These are phyloP conservation scores for Xylaria scruposa DNA, from an alignment of 495 filamentous ascomycete genomes.

Conservation along the genomic window DNA sequence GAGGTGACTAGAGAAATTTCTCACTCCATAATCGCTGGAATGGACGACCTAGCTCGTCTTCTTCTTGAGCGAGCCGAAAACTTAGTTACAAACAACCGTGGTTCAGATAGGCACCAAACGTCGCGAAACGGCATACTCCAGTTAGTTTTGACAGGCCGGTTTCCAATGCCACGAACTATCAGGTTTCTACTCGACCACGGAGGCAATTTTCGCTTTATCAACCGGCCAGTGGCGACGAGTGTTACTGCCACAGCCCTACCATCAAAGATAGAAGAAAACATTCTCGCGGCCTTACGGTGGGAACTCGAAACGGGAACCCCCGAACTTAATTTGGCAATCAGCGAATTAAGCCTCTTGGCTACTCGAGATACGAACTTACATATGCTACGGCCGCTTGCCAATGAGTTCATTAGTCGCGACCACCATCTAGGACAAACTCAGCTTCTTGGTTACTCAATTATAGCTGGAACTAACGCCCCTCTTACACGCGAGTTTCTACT, in stretches of 20 bases:
- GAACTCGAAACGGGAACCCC: neutral
- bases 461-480: neutral
- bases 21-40: fast-evolving
- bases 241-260: neutral
- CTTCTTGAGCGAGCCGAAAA: neutral
- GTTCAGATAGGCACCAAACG: neutral
- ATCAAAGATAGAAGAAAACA: neutral
- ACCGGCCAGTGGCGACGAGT: neutral
- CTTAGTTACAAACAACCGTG: neutral
- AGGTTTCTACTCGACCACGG: neutral
- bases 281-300: neutral
- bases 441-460: neutral
- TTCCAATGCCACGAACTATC: neutral
- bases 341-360: neutral
- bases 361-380: neutral
- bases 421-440: neutral
- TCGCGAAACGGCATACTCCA: neutral
- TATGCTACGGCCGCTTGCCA: neutral
- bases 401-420: neutral
- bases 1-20: neutral
- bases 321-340: neutral
- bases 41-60: neutral
- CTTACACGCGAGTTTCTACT: neutral
- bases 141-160: neutral
- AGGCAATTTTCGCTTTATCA: neutral